Evolutionary conservation across 768 basidiomycete species (phyloP), one percentile per base, ranked within the genome.

Genomic region (Rhodotorula babjevae): DNA sequence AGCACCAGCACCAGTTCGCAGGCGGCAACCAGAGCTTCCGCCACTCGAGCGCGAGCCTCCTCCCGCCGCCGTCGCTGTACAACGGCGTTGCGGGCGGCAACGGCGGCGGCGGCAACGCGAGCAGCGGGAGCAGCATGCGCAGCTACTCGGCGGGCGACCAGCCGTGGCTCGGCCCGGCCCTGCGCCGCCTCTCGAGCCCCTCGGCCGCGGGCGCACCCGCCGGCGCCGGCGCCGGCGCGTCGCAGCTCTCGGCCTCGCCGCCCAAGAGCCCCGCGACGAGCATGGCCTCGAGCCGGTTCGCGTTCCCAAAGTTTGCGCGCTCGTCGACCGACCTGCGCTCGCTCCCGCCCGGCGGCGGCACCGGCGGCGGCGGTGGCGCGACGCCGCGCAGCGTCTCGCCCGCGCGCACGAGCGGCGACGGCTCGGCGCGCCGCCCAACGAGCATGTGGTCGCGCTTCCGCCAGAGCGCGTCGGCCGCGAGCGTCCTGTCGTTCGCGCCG

Each of bases 401-500:
- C 16, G 68, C 72, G 9, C 69, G 68, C 19, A 63, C 64, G 36
- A 70, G 70, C 47, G 65, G 29, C 31, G 60, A 65, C 55, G 66
- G 57, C 61, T 53, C 60, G 33, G 70, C 69, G 52, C 67, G 58
- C 18, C 55, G 63, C 1, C 64, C 66, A 8, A 63, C 63, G 36
- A 60, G 65, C 31, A 47, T 72, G 33, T 74, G 72, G 70, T 70
- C 65, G 29, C 69, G 70, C 33, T 71, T 74, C 62, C 66, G 76
- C 2, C 66, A 73, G 63, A 67, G 68, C 55, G 75, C 68, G 19
- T 61, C 65, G 44, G 44, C 44, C 31, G 71, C 65, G 16, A 71
- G 68, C 12, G 73, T 78, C 42, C 36, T 70, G n/a, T 74, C 72
- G 33, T 74, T 75, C 64, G 73, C 74, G 6, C 76, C 76, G 50